Percentiles rank a stretch among this genome's conserved stretches.
Evolutionary conservation across 352 stramenopile genomes (phyloP).

Genomic region (Lagenidium giganteum): DNA sequence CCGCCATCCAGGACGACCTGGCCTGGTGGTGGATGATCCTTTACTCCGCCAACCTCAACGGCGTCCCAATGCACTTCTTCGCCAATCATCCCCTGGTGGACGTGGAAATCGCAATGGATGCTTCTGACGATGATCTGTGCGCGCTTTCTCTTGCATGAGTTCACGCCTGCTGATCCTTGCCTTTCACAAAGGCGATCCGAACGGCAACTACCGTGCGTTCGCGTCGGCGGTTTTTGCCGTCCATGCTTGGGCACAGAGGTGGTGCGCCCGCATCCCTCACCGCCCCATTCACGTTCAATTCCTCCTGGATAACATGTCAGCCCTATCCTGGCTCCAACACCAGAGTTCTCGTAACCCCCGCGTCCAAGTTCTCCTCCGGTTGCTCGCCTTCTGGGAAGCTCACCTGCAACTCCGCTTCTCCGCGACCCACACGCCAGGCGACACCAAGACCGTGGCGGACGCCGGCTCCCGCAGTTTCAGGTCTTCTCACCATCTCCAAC

Average conservation of each 20-base stretch:
- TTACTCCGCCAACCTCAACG: conserved; percentile 7
- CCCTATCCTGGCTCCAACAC: background rate
- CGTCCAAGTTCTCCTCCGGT: conserved; percentile 3
- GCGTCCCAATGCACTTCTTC: conserved; percentile 8
- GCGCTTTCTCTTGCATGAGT: no score
- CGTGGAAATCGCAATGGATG: conserved; percentile 12
- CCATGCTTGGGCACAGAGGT: background rate
- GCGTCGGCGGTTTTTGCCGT: background rate
- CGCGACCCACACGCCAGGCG: background rate
- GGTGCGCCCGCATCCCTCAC: no score
- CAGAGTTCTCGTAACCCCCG: conserved; percentile 1
- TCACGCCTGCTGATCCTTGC: no score
- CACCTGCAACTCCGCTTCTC: background rate
- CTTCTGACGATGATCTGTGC: conserved; percentile 9
- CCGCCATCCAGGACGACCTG: conserved; percentile 7
- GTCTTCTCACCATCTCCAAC: background rate
- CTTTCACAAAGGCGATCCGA: no score
- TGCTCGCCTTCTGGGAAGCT: conserved; percentile 1
- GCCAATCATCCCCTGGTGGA: background rate
- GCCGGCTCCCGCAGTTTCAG: background rate
- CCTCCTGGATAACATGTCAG: conserved; percentile 6
- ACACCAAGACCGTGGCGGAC: background rate
- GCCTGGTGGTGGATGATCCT: conserved; percentile 13
- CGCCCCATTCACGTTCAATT: background rate
- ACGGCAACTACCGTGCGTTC: background rate